phyloP scores from a whole-genome alignment of 148 eudicot species.

The Rhododendron simsii region DNA sequence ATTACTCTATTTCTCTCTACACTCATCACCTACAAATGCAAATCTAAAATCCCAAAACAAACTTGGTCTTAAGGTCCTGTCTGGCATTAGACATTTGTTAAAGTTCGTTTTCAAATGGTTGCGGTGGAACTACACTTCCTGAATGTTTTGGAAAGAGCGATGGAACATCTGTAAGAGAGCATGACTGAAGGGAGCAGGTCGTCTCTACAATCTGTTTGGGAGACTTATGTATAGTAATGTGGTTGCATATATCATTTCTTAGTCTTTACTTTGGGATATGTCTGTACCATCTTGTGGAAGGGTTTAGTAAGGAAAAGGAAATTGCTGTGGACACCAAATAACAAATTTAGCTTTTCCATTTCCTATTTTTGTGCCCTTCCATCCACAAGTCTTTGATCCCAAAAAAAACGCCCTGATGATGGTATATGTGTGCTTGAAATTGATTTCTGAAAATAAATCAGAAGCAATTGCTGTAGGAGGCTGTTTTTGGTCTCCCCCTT shows the following conservation, averaged over 20 bases:
- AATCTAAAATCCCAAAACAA: too few species aligned
- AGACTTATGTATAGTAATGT: background rate
- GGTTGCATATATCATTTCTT: background rate
- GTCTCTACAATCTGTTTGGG: background rate
- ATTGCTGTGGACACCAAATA: background rate
- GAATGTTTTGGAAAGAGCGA: background rate
- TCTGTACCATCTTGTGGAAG: background rate
- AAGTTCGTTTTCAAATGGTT: background rate
- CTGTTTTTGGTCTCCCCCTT: background rate
- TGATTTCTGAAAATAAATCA: background rate
- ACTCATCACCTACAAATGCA: too few species aligned
- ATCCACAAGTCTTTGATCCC: background rate
- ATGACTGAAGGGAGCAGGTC: background rate
- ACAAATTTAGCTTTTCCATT: background rate
- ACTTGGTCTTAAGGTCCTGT: background rate
- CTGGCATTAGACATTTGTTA: background rate
- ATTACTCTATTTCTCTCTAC: too few species aligned
- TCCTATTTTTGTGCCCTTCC: background rate
- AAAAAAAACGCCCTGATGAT: background rate
- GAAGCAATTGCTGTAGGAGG: background rate
- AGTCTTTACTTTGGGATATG: background rate
- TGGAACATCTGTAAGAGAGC: background rate
- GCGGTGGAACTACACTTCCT: background rate
- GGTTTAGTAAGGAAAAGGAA: background rate
- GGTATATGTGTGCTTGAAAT: background rate